Evolutionary conservation across 306 rosid species (phyloP).

Genomic region (Inga leiocalycina): DNA sequence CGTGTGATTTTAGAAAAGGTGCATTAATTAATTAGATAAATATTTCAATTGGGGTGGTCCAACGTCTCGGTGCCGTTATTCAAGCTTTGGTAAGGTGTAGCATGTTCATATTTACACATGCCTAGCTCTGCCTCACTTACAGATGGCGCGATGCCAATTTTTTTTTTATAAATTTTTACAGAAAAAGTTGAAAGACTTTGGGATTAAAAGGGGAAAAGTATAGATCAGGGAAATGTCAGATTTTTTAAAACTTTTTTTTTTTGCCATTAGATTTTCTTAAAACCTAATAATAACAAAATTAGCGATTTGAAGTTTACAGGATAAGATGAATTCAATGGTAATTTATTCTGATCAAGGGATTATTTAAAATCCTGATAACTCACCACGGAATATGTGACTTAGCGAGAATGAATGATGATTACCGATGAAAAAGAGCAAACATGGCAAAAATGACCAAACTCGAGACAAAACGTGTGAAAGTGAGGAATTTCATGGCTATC

Average conservation of each 20-base stretch:
- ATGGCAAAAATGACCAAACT: background rate
- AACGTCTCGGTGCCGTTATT: background rate
- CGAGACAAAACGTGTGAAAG: conserved; percentile 15
- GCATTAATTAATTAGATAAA: background rate
- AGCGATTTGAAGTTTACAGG: no score
- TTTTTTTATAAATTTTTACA: background rate
- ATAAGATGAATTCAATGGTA: background rate
- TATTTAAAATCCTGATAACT: background rate
- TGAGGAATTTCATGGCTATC: conserved; percentile 24
- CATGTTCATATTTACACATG: background rate
- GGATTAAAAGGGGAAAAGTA: background rate
- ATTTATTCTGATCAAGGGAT: background rate
- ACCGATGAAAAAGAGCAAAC: background rate
- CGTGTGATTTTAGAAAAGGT: background rate
- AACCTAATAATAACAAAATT: no score
- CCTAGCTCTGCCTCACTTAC: background rate
- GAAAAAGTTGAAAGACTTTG: background rate
- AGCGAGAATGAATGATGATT: no score
- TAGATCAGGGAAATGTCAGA: background rate
- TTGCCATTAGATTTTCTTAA: no score
- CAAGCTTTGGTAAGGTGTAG: background rate
- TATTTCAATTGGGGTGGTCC: conserved; percentile 12
- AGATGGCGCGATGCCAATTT: background rate
- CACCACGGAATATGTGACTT: no score
- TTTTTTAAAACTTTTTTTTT: no score